phyloP scores from a whole-genome alignment of 352 stramenopile species.

The Globisporangium ultimum region DNA sequence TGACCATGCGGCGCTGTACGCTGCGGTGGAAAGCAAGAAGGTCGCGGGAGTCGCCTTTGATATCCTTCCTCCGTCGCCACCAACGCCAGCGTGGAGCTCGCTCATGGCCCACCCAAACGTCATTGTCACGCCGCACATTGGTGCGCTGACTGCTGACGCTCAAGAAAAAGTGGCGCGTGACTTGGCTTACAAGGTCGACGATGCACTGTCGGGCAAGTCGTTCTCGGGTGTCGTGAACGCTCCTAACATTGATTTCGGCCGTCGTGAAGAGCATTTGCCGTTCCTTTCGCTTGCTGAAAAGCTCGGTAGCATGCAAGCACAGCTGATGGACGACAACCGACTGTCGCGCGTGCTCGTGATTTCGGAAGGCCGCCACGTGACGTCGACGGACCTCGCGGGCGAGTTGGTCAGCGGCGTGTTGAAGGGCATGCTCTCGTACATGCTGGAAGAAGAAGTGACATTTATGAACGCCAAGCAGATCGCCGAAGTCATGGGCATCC shows the following conservation, averaged over 20 bases:
- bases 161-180: conserved; percentile 92
- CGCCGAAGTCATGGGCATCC: conserved; percentile 87
- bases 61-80: conserved; percentile 49
- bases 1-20: conserved; percentile 88
- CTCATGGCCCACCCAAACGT: conserved; percentile 90
- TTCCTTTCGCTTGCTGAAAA: conserved; percentile 90
- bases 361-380: conserved; percentile 76
- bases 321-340: conserved; percentile 75
- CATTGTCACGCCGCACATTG: conserved; percentile 94
- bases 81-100: conserved; percentile 50
- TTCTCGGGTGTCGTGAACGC: conserved; percentile 96
- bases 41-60: conserved; percentile 76
- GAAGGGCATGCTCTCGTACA: conserved; percentile 88
- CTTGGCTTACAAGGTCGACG: conserved; percentile 89
- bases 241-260: conserved; percentile 89
- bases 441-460: conserved; percentile 90
- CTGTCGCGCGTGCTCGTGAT: conserved; percentile 72
- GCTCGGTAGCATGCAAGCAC: conserved; percentile 86
- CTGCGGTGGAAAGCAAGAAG: conserved; percentile 79
- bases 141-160: conserved; percentile 92
- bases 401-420: conserved; percentile 87
- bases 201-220: conserved; percentile 89
- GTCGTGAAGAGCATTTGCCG: conserved; percentile 71
- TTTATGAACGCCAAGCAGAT: conserved; percentile 86
- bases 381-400: conserved; percentile 73